Evolutionary conservation across 257 asterid genomes (phyloP).

Genomic region (Galeopsis tetrahit): DNA sequence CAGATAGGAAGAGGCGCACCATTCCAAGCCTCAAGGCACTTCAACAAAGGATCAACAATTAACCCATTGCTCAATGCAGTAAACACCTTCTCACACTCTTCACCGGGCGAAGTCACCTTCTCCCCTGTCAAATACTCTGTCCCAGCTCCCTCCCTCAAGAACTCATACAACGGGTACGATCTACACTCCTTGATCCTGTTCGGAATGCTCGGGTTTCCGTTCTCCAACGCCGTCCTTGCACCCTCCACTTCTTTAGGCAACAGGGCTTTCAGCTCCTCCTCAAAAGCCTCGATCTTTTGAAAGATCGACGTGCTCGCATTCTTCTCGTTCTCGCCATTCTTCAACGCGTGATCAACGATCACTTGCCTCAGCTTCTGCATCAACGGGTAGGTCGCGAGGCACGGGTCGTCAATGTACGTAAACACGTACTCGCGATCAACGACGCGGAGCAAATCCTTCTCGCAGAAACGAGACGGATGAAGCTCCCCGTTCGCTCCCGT

Average conservation of each 20-base stretch:
- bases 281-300: slow-evolving; percentile 55
- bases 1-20: slow-evolving; percentile 62
- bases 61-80: slow-evolving; percentile 50
- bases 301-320: slow-evolving; percentile 43
- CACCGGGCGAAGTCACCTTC: slow-evolving; percentile 51
- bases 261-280: slow-evolving; percentile 50
- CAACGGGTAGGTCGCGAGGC: slow-evolving; percentile 53
- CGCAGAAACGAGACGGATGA: slow-evolving; percentile 62
- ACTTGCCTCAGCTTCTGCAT: slow-evolving; percentile 64
- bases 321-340: slow-evolving; percentile 44
- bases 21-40: slow-evolving; percentile 62
- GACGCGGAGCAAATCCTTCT: slow-evolving; percentile 53
- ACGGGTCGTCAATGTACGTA: slow-evolving; percentile 55
- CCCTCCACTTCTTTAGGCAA: slow-evolving; percentile 60
- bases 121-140: slow-evolving; percentile 55
- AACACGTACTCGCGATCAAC: slow-evolving; percentile 61
- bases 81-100: slow-evolving; percentile 62
- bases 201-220: slow-evolving; percentile 43
- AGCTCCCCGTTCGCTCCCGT: slow-evolving; percentile 54
- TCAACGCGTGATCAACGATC: slow-evolving; percentile 55
- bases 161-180: slow-evolving; percentile 56
- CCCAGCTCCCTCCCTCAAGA: slow-evolving; percentile 50
- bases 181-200: slow-evolving; percentile 61
- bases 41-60: slow-evolving; percentile 60
- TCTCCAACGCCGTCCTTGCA: slow-evolving; percentile 50